A percentile compares a stretch with the other conserved stretches of the same genome.
Conservation (phyloP, 2,329 filamentous ascomycete genomes). For the Sarocladium brachiariae region DNA sequence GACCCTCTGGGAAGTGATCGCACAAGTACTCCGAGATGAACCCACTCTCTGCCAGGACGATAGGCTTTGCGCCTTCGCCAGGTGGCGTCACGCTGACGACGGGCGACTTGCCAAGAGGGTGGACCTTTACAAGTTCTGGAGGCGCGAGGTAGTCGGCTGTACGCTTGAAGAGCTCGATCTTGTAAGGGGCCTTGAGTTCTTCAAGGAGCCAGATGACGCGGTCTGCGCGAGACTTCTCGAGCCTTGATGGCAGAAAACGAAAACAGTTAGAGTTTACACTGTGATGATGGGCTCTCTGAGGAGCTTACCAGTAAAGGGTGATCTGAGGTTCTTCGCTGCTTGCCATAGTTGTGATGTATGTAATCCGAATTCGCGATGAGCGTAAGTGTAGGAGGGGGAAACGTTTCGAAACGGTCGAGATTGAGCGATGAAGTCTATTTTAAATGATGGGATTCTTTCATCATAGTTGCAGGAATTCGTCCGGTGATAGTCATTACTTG, state of each 20-base stretch:
- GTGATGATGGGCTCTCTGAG: too few relatives aligned
- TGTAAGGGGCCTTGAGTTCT: conserved; percentile 72
- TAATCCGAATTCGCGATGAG: not conserved
- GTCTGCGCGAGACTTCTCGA: conserved; percentile 75
- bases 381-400: not conserved
- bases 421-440: not conserved
- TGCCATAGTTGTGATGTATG: conserved; percentile 4
- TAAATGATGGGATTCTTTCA: not conserved
- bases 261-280: too few relatives aligned
- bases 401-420: not conserved
- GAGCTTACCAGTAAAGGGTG: conserved; percentile 50
- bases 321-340: conserved; percentile 40
- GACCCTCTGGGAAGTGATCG: conserved; percentile 49
- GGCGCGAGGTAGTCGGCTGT: conserved; percentile 61
- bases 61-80: conserved; percentile 30
- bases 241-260: too few relatives aligned
- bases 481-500: too few relatives aligned
- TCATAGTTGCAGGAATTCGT: not conserved
- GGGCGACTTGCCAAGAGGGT: conserved; percentile 84
- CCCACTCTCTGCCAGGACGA: conserved; percentile 74
- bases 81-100: conserved; percentile 57
- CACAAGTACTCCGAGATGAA: conserved; percentile 76
- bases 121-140: conserved; percentile 66
- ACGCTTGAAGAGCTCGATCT: conserved; percentile 74
- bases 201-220: conserved; percentile 81